A percentile compares a stretch with the other conserved stretches of the same genome.
Conservation (phyloP, 129 eudicot species). For the Flaveria ramosissima region DNA sequence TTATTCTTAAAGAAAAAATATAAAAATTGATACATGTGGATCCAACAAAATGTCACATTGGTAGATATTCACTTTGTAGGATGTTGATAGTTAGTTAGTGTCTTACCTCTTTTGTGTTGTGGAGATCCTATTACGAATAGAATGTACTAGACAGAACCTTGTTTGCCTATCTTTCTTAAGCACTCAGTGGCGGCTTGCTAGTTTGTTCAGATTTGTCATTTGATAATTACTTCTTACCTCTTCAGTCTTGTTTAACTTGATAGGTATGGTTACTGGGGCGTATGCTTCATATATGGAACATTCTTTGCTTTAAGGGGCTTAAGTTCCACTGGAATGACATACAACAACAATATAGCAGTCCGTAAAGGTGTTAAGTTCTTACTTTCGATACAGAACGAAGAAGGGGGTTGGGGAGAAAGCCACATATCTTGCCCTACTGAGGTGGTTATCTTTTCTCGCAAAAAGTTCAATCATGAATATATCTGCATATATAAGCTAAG, state of each 20-base stretch:
- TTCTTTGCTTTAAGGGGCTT: slow-evolving; percentile 51
- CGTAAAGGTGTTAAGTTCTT: slow-evolving; percentile 52
- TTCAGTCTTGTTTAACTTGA: background rate
- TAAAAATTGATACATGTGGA: background rate
- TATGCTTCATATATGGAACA: slow-evolving; percentile 68
- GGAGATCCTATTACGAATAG: background rate
- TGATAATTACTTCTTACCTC: background rate
- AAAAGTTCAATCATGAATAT: background rate
- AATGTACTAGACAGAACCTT: background rate
- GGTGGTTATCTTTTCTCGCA: slow-evolving; percentile 22
- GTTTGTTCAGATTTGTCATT: background rate
- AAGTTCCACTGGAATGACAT: slow-evolving; percentile 46
- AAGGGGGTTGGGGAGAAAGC: slow-evolving; percentile 80
- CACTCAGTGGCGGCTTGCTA: background rate
- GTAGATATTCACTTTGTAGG: background rate
- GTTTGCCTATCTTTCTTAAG: background rate
- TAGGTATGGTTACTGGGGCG: slow-evolving; percentile 73
- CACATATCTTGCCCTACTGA: slow-evolving; percentile 57
- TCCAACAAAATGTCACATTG: background rate
- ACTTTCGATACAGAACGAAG: slow-evolving; percentile 55
- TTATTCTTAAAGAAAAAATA: background rate
- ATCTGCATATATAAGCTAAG: background rate
- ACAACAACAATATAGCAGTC: slow-evolving; percentile 41
- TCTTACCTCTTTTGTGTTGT: background rate
- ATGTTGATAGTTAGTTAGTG: background rate